Base-by-base conservation (phyloP, 805 yeast species). In the Cyberlindnera saturnus region DNA sequence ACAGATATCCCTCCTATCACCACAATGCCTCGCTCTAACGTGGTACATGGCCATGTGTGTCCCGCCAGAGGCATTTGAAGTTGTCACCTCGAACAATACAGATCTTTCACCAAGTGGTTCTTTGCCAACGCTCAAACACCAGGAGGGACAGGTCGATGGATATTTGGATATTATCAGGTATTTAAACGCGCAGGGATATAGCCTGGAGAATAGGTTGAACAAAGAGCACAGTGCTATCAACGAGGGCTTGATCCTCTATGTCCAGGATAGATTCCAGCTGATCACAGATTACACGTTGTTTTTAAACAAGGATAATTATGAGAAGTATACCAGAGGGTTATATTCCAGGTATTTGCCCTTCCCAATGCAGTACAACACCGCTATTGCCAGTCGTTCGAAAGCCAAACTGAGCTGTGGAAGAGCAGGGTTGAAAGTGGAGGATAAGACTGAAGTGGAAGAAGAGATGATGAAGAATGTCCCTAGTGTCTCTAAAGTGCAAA, bases 321-420 rank as follows among this genome's bases (percentile, higher is more conserved):
- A 77, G 45, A 58, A 66, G 11, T 80, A 71, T 51, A 75, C 88
- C 4, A 68, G 86, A 47, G 73, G 73, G 18, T 52, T 73, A 15
- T 81, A 81, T 56, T 65, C 69, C 36, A 51, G 64, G 4, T 71
- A 76, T 43, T 60, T 82, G 16, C 82, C 86, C 6, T 84, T 83
- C 64, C 91, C 90, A 9, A 72, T 82, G 75, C 86, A 82, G 74
- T 83, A 82, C 57, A 76, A 75, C 47, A 78, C 82, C 18, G 89
- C 90, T 1, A 49, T 77, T 32, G 65, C 62, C 34, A 67, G 69
- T 44, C 70, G 69, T 51, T 38, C 54, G 0, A 41, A 44, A 5
- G 72, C 72, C 1, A 39, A 56, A 30, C 49, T 52, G 29, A 46
- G 55, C 4, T 68, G 73, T 49, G 44, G 52, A 13, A 47, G 52